Percentiles rank a stretch among this genome's conserved stretches.
These are phyloP conservation scores for Spergularia marina DNA, from an alignment of 148 eudicot genomes.

Conservation along the genomic window DNA sequence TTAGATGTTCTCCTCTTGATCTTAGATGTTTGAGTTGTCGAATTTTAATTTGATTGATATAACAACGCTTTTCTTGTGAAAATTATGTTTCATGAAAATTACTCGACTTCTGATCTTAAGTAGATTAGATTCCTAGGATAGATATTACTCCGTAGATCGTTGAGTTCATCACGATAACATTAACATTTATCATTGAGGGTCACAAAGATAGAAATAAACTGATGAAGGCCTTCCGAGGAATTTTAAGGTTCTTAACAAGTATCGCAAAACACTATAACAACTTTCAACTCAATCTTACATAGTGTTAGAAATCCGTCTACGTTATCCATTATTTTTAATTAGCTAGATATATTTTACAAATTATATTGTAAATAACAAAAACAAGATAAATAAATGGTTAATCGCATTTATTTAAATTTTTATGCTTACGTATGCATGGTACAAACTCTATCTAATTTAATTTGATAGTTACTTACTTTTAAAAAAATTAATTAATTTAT, in stretches of 20 bases:
- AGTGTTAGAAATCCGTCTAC: no score
- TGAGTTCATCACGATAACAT: background rate
- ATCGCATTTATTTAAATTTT: no score
- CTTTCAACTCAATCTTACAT: no score
- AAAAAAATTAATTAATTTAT: no score
- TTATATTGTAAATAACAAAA: no score
- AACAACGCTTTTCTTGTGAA: background rate
- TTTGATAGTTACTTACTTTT: no score
- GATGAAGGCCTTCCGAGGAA: background rate
- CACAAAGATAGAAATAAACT: background rate
- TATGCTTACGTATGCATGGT: no score
- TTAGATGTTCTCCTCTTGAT: background rate
- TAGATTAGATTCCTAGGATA: constrained; percentile 11
- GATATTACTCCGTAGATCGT: no score
- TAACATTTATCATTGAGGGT: background rate
- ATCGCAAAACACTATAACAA: no score
- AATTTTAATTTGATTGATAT: background rate
- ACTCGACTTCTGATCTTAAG: background rate
- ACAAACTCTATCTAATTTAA: no score
- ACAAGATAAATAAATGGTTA: no score
- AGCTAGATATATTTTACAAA: background rate
- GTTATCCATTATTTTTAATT: no score
- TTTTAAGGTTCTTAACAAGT: background rate
- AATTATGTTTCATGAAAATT: background rate
- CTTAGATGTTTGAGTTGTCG: constrained; percentile 7